Conservation (phyloP, 257 asterid genomes). For the Buddleja alternifolia region DNA sequence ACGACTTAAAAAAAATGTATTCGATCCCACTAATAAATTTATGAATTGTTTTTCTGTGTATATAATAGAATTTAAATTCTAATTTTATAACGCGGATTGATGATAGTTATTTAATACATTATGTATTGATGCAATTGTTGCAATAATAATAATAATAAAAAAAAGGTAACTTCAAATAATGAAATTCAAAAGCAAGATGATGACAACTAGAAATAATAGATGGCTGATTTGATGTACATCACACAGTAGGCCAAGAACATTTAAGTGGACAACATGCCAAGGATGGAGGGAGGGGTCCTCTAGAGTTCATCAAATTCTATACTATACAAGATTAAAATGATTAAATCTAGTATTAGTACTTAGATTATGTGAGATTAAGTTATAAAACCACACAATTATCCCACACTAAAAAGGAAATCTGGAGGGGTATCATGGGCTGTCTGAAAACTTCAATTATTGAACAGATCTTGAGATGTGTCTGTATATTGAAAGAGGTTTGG, state of each 20-base stretch:
- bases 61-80: too few relatives aligned
- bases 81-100: too few relatives aligned
- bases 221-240: conserved; percentile 43
- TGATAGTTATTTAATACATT: too few relatives aligned
- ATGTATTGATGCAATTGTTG: too few relatives aligned
- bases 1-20: too few relatives aligned
- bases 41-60: too few relatives aligned
- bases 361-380: conserved; percentile 16
- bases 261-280: conserved; percentile 70
- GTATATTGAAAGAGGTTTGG: background rate
- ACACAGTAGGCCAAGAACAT: conserved; percentile 20
- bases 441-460: conserved; percentile 43
- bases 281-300: conserved; percentile 48
- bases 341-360: conserved; percentile 16
- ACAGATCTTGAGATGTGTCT: conserved; percentile 20
- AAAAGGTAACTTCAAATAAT: background rate
- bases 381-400: background rate
- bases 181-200: conserved; percentile 31
- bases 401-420: background rate
- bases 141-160: too few relatives aligned
- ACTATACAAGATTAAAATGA: background rate
- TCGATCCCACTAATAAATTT: too few relatives aligned
- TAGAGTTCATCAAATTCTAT: too few relatives aligned
- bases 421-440: conserved; percentile 41
- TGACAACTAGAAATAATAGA: conserved; percentile 17